These are phyloP conservation scores for Artomyces pyxidatus DNA, from an alignment of 768 basidiomycete genomes.

Conservation along the genomic window DNA sequence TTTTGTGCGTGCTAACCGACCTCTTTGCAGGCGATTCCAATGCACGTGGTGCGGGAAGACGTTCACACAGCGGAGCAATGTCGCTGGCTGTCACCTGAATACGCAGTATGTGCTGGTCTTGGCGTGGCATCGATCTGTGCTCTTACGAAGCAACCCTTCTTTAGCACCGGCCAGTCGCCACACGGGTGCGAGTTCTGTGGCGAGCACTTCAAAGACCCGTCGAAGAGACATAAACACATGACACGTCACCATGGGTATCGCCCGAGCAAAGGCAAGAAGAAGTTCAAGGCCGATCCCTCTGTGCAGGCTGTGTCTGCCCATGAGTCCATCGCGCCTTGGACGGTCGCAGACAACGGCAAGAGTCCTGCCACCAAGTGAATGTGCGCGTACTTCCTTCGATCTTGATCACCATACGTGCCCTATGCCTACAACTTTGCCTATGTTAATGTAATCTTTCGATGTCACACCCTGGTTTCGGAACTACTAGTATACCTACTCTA, in stretches of 20 bases:
- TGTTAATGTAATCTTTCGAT: not conserved
- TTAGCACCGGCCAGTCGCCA: conserved; percentile 49
- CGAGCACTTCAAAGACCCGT: conserved; percentile 54
- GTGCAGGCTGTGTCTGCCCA: conserved; percentile 18
- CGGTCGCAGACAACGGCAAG: conserved; percentile 3
- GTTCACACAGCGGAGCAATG: conserved; percentile 52
- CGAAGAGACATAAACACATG: conserved; percentile 54
- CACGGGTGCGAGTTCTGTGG: conserved; percentile 48
- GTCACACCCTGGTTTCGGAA: not conserved
- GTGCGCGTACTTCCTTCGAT: too few species aligned
- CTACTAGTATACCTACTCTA: too few species aligned
- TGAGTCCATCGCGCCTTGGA: conserved; percentile 18
- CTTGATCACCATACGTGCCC: too few species aligned
- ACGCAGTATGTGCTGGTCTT: conserved; percentile 33
- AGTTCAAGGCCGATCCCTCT: conserved; percentile 8
- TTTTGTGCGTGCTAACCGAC: conserved; percentile 12
- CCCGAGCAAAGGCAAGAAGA: conserved; percentile 37
- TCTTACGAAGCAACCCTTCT: not conserved
- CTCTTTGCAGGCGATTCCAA: conserved; percentile 35
- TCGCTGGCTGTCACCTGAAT: conserved; percentile 47
- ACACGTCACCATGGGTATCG: conserved; percentile 43
- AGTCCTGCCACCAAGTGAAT: too few species aligned
- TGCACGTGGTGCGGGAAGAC: conserved; percentile 45
- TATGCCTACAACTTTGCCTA: too few species aligned
- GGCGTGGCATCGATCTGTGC: conserved; percentile 20